Evolutionary conservation across 129 eudicot genomes (phyloP), one percentile per base, ranked within the genome.

Genomic region (Centaurea solstitialis): DNA sequence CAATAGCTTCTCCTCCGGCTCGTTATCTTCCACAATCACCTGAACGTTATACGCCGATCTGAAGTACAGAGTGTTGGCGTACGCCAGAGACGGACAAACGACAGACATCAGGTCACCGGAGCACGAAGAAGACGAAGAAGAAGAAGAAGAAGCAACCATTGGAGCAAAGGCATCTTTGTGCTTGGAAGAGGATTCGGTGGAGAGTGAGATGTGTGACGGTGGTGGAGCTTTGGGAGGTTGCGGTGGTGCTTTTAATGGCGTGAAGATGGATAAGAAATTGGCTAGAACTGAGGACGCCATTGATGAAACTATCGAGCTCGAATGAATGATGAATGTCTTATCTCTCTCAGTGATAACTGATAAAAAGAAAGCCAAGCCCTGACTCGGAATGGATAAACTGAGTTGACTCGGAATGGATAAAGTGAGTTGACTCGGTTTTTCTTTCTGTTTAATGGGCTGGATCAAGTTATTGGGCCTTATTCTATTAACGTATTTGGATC

Each of bases 21-120:
- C 98, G 64, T 94, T 83, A 6, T 94, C 98, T 12, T 92, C 98
- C 77, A 88, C 96, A 12, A 90, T 81, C 22, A 94, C 93, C 86
- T 90, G 92, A 24, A 94, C 96, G 53, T 94, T 94, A 79, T 92
- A 94, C 3, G 88, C 89, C 21, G 96, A 86, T 24, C 80, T 79
- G 70, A 84, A 91, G 86, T 83, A 94, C 78, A 91, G 45, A 24
- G 97, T 92, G 68, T 94, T 94, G 0, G 96, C 79, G 74, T 91
- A 81, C 7, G 91, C 93, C 6, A 92, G 82, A 3, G 98, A 92
- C 2, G 98, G 98, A 77, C 92, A 90, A 0, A 94, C 92, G 4
- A 94, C 98, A 2, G 95, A 87, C 89, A 84, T 85, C 72, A 94
- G 59, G 7, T 91, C 97, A 20, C 66, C 23, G 28, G 90, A 79